Evolutionary conservation across 257 asterid genomes (phyloP).

Genomic region (Solanum bulbocastanum): DNA sequence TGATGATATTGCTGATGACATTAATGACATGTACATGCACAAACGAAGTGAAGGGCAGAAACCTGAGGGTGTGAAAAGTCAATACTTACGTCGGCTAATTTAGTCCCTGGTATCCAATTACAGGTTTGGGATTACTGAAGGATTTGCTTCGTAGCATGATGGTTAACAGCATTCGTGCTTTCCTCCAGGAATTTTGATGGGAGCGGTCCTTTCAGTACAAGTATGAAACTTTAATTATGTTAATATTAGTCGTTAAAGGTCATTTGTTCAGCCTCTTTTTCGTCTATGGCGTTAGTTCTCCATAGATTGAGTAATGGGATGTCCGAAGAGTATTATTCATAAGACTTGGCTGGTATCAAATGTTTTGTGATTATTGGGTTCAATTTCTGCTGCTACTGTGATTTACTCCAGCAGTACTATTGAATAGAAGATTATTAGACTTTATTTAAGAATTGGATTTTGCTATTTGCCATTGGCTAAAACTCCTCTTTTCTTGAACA

Average conservation of each 20-base stretch:
- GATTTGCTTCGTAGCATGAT: neutral
- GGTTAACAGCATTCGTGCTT: neutral
- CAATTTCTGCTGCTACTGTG: neutral
- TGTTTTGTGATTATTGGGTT: neutral
- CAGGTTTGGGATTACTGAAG: neutral
- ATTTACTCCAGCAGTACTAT: neutral
- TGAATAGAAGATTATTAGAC: neutral
- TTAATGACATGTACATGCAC: constrained; percentile 10
- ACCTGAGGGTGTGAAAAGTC: constrained; percentile 18
- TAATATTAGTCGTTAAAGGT: neutral
- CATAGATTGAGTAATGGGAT: neutral
- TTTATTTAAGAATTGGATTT: neutral
- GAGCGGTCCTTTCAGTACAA: neutral
- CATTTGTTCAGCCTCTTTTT: neutral
- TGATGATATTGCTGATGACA: constrained; percentile 33
- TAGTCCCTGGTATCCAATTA: neutral
- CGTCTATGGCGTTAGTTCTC: neutral
- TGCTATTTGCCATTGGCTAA: neutral
- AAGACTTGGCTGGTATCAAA: neutral
- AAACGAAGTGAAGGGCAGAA: constrained; percentile 14
- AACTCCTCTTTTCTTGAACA: neutral
- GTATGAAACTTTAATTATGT: neutral
- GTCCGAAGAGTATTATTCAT: neutral
- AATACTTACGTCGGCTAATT: constrained; percentile 16
- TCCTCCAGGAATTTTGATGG: neutral